phyloP scores from a whole-genome alignment of 2,329 filamentous ascomycete genomes.

The Ophiosphaerella narmari region DNA sequence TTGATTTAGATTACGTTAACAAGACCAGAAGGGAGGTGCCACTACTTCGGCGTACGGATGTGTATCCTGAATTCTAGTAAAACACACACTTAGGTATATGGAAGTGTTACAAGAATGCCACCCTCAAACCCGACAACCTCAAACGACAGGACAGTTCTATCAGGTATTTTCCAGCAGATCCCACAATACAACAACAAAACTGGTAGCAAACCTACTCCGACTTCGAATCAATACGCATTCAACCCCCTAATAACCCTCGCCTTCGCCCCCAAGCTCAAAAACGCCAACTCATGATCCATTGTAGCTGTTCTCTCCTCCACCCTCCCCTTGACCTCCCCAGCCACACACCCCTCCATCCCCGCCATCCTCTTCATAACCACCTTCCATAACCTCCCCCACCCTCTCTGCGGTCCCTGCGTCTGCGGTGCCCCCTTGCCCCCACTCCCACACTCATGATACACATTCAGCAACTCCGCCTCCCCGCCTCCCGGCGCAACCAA shows the following conservation, averaged over 20 bases:
- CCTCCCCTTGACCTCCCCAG: conserved; percentile 25
- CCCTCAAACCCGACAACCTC: too few relatives aligned
- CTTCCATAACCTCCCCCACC: conserved; percentile 24
- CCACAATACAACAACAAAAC: too few relatives aligned
- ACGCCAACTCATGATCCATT: conserved; percentile 26
- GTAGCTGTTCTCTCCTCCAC: conserved; percentile 24
- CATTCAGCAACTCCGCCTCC: conserved; percentile 20
- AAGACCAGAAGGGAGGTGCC: conserved; percentile 62
- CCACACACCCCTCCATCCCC: conserved; percentile 15
- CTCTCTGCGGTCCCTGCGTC: conserved; percentile 32
- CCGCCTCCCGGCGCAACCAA: conserved; percentile 4
- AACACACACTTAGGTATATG: too few relatives aligned
- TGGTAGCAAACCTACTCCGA: too few relatives aligned
- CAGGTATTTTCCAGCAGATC: too few relatives aligned
- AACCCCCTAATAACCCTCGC: conserved; percentile 26
- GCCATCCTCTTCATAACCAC: conserved; percentile 32
- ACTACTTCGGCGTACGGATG: conserved; percentile 58
- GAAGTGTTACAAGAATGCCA: too few relatives aligned
- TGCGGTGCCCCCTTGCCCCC: conserved; percentile 19
- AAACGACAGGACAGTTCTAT: too few relatives aligned
- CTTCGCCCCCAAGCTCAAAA: conserved; percentile 30
- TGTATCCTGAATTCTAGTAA: conserved; percentile 41
- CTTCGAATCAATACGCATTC: conserved; percentile 13
- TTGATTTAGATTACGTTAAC: conserved; percentile 58
- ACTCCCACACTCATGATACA: conserved; percentile 33